Evolutionary conservation across 1,284 basidiomycete species (phyloP), one percentile per base, ranked within the genome.

Genomic region (Somion occarium): DNA sequence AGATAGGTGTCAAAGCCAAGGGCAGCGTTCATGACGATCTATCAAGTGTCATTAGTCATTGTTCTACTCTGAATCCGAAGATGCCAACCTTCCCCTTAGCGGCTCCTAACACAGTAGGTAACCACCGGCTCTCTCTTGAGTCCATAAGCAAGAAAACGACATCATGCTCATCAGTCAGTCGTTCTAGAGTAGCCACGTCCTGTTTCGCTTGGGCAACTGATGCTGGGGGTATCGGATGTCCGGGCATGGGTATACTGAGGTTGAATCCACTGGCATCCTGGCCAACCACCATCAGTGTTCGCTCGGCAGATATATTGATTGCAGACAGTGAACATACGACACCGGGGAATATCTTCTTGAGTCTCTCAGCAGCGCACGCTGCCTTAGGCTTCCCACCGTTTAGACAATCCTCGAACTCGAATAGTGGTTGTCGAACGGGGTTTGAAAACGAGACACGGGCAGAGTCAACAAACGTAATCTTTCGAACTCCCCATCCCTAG

Each of bases 111-210:
- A 99, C 81, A 0, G 93, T 97, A 5, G 96, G 96, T 44, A 98
- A 71, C 96, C 97, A 99, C 34, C 96, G 73, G 60, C 91, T 94
- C 69, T 99, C 96, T 34, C 96, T 76, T 23, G 93, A 97, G 67
- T 99, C 96, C 94, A 98, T 99, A n/a, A 98, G 75, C 19, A 98
- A 73, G 69, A 95, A 98, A 1, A 98, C 73, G 0, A 78, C 94
- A 62, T 98, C 95, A 64, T 98, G 96, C 24, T 78, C 73, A 22
- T 88, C 82, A 48, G 98, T 75, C 5, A 99, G 80, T 22, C 73
- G 64, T 62, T 96, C 93, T 2, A 99, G 76, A 56, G 73, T 72
- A 23, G 70, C 69, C 0, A 98, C 83, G 53, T 92, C 87, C 27
- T 78, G 74, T 62, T 81, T 79, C 0, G 81, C 73, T 57, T 85